A percentile compares a stretch with the other conserved stretches of the same genome.
Evolutionary conservation across 352 stramenopile species (phyloP).

Genomic region (Globisporangium recalcitrans): DNA sequence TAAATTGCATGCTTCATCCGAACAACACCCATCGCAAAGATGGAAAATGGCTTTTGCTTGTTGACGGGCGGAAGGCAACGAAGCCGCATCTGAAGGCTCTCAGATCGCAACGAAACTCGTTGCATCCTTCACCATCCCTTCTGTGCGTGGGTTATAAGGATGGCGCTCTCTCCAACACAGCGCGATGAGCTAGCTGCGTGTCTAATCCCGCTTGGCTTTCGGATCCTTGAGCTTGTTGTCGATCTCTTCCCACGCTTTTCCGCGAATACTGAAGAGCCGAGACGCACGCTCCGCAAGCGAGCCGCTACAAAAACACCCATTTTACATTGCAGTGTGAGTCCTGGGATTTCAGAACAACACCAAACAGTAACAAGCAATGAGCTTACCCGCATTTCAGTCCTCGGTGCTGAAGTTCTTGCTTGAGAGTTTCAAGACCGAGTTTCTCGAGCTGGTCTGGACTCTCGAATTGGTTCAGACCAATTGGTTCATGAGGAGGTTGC

Average conservation of each 20-base stretch:
- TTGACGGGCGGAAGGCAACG: background rate
- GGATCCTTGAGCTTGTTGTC: conserved; percentile 69
- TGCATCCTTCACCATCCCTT: background rate
- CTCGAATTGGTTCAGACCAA: conserved; percentile 56
- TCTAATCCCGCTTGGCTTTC: conserved; percentile 23
- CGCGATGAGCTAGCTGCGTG: background rate
- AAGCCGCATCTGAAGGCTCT: background rate
- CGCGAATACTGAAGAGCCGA: conserved; percentile 90
- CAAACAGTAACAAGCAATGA: background rate
- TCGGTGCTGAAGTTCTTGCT: conserved; percentile 88
- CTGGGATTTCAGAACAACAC: background rate
- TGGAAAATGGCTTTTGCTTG: background rate
- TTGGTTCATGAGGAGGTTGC: conserved; percentile 14
- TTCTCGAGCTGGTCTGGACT: conserved; percentile 66
- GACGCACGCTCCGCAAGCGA: conserved; percentile 87
- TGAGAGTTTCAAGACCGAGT: conserved; percentile 89
- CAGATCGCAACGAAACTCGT: background rate
- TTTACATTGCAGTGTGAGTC: conserved; percentile 3
- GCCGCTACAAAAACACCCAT: conserved; percentile 48
- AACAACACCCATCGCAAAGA: background rate
- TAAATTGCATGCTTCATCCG: background rate
- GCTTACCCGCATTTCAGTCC: conserved; percentile 95
- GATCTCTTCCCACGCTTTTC: conserved; percentile 89
- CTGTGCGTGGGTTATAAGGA: background rate
- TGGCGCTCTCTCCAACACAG: background rate